These are phyloP conservation scores for Bertia moriformis DNA, from an alignment of 2,329 filamentous ascomycete genomes.

Conservation along the genomic window DNA sequence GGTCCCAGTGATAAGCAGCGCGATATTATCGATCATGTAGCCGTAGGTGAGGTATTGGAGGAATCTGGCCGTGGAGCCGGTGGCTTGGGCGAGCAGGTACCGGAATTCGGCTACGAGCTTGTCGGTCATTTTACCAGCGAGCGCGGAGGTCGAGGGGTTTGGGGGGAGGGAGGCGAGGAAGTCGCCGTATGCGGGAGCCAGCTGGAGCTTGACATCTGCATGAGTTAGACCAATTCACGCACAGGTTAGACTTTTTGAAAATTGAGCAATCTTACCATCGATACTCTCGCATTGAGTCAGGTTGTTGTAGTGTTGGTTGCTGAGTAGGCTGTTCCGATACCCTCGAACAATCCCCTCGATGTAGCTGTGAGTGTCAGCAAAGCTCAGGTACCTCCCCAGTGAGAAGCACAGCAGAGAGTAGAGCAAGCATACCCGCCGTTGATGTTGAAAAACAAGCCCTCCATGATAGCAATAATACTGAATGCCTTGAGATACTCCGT, in stretches of 20 bases:
- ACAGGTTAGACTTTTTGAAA: slow-evolving; percentile 1
- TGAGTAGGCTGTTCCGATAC: slow-evolving; percentile 88
- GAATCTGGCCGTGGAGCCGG: slow-evolving; percentile 80
- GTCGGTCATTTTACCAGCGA: slow-evolving; percentile 90
- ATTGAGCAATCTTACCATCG: slow-evolving; percentile 49
- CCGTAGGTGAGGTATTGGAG: slow-evolving; percentile 98
- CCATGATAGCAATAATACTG: slow-evolving; percentile 63
- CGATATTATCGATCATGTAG: slow-evolving; percentile 99
- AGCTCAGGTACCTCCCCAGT: neutral
- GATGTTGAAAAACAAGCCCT: slow-evolving; percentile 87
- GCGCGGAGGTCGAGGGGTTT: slow-evolving; percentile 88
- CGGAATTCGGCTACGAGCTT: slow-evolving; percentile 96
- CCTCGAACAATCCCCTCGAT: slow-evolving; percentile 94
- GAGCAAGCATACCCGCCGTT: slow-evolving; percentile 60
- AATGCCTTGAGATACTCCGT: too few species aligned
- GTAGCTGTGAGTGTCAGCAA: slow-evolving; percentile 59
- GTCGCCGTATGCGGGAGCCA: slow-evolving; percentile 91
- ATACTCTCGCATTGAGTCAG: slow-evolving; percentile 95
- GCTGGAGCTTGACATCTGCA: slow-evolving; percentile 90
- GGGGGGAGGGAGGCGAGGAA: slow-evolving; percentile 86
- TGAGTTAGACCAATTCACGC: slow-evolving; percentile 4
- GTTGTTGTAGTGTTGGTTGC: slow-evolving; percentile 81
- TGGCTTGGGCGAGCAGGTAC: slow-evolving; percentile 86
- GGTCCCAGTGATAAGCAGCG: slow-evolving; percentile 91
- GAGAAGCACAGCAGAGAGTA: slow-evolving; percentile 7